Conservation (phyloP, 148 eudicot genomes). For the Rhododendron henanense region DNA sequence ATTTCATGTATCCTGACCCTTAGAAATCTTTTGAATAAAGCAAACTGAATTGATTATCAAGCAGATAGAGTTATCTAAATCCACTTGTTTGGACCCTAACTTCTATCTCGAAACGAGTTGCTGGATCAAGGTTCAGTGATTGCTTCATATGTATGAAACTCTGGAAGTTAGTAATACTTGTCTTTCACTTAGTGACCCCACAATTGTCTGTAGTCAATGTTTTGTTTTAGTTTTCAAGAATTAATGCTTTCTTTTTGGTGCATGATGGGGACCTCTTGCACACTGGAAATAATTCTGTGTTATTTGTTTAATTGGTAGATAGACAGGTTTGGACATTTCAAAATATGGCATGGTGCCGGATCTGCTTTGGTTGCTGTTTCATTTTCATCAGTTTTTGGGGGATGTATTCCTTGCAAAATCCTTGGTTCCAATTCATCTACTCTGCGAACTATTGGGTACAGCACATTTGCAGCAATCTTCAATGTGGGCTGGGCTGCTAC, state of each 20-base stretch:
- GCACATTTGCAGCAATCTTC: conserved; percentile 82
- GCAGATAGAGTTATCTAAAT: not conserved
- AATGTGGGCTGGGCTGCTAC: conserved; percentile 94
- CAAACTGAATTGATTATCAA: not conserved
- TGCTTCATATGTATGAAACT: not conserved
- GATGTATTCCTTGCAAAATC: conserved; percentile 81
- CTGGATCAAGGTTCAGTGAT: not conserved
- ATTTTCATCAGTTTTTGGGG: conserved; percentile 97
- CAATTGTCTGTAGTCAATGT: not conserved
- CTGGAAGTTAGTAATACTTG: conserved; percentile 3
- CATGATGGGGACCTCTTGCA: not conserved
- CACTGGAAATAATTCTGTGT: not conserved
- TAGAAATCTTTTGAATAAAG: not conserved
- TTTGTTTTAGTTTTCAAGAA: not conserved
- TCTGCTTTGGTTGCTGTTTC: conserved; percentile 81
- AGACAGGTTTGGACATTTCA: conserved; percentile 91
- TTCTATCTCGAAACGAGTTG: not conserved
- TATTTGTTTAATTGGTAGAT: conserved; percentile 48
- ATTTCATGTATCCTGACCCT: not conserved
- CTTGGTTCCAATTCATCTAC: conserved; percentile 57
- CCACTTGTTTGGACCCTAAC: not conserved
- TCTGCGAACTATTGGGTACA: conserved; percentile 77
- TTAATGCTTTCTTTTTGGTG: not conserved
- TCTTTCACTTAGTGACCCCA: not conserved
- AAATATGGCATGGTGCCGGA: conserved; percentile 94